A percentile compares a stretch with the other conserved stretches of the same genome.
Conservation (phyloP, 768 basidiomycete genomes). For the Lactarius tabidus region DNA sequence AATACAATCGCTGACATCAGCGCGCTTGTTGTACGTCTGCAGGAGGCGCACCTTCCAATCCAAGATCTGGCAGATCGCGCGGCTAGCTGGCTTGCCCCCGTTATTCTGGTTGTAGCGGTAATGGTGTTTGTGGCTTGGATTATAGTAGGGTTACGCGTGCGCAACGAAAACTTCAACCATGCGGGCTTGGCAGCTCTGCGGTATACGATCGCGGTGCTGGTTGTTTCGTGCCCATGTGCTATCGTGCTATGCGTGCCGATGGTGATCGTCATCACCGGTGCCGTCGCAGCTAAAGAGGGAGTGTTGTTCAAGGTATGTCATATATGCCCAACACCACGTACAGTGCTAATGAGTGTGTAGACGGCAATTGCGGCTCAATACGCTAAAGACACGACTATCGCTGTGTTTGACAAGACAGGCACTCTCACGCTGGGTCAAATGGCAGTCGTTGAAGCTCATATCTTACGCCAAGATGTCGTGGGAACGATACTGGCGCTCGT, state of each 20-base stretch:
- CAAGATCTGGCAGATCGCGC: slow-evolving; percentile 48
- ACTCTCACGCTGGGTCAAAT: slow-evolving; percentile 47
- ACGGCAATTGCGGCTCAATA: slow-evolving; percentile 17
- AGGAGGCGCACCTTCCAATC: slow-evolving; percentile 37
- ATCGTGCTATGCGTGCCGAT: slow-evolving; percentile 37
- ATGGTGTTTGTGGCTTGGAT: slow-evolving; percentile 39
- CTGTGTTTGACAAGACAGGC: slow-evolving; percentile 60
- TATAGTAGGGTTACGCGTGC: slow-evolving; percentile 33
- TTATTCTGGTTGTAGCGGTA: slow-evolving; percentile 41
- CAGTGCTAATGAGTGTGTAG: slow-evolving; percentile 6
- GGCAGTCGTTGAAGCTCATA: slow-evolving; percentile 36
- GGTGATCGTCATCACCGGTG: slow-evolving; percentile 35
- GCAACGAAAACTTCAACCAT: slow-evolving; percentile 27
- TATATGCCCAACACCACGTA: not conserved
- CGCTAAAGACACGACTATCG: slow-evolving; percentile 36
- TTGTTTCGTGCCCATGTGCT: slow-evolving; percentile 53
- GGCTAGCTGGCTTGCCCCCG: slow-evolving; percentile 47
- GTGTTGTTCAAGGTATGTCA: slow-evolving; percentile 32
- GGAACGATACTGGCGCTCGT: slow-evolving; percentile 32
- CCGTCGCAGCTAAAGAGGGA: slow-evolving; percentile 33
- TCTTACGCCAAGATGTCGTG: slow-evolving; percentile 30
- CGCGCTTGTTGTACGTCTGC: slow-evolving; percentile 36
- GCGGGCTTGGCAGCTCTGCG: slow-evolving; percentile 40
- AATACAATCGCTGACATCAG: slow-evolving; percentile 40
- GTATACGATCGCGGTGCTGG: slow-evolving; percentile 49